These are phyloP conservation scores for Pythium chondricola DNA, from an alignment of 352 stramenopile genomes.

Conservation along the genomic window DNA sequence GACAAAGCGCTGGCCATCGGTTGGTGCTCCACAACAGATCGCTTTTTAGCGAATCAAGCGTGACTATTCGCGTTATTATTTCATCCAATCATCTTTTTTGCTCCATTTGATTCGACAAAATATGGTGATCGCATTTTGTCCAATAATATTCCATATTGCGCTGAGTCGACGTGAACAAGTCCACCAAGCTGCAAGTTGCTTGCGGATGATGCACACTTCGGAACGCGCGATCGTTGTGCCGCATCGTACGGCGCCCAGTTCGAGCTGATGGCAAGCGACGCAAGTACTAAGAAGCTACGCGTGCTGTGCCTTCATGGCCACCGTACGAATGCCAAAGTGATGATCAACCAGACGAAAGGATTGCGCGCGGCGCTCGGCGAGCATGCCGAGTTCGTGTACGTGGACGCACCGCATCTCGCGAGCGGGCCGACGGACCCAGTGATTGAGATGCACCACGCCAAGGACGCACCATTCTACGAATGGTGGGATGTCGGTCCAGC, in stretches of 20 bases:
- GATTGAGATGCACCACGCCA: slow-evolving; percentile 13
- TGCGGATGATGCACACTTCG: too few species aligned
- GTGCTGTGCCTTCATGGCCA: slow-evolving; percentile 25
- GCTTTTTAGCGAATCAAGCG: too few species aligned
- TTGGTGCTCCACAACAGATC: too few species aligned
- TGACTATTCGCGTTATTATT: too few species aligned
- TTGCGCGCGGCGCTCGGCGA: slow-evolving; percentile 19
- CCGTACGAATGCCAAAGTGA: slow-evolving; percentile 26
- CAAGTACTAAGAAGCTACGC: slow-evolving; percentile 19
- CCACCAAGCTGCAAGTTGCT: too few species aligned
- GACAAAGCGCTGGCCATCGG: too few species aligned
- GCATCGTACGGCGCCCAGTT: too few species aligned
- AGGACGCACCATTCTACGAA: slow-evolving; percentile 38
- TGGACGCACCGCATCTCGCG: slow-evolving; percentile 21
- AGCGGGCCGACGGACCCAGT: slow-evolving; percentile 16
- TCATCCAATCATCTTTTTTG: too few species aligned
- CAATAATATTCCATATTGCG: slow-evolving; percentile 15
- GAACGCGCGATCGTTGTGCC: too few species aligned
- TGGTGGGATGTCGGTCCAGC: slow-evolving; percentile 31
- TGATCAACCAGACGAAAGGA: slow-evolving; percentile 21
- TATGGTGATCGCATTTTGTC: slow-evolving; percentile 15
- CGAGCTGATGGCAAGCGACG: too few species aligned
- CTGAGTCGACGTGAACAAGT: too few species aligned
- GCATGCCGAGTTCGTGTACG: slow-evolving; percentile 20
- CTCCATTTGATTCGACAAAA: too few species aligned